Evolutionary conservation across 768 basidiomycete species (phyloP).

Genomic region (Leccinellum albellum): DNA sequence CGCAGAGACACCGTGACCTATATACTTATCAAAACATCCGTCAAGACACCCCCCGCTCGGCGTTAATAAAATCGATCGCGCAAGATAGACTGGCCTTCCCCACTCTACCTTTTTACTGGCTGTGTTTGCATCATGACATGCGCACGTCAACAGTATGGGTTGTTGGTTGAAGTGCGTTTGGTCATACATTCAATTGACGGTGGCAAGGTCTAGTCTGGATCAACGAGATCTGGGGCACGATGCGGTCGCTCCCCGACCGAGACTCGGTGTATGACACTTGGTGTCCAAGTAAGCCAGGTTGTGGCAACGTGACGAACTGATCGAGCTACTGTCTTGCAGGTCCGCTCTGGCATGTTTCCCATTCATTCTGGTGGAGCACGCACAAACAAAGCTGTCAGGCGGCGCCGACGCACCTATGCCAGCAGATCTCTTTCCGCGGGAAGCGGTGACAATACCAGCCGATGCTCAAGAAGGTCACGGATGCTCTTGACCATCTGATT

Average conservation of each 20-base stretch:
- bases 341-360: not conserved
- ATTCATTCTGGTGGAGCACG: not conserved
- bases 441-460: slow-evolving; percentile 1
- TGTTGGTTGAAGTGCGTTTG: not conserved
- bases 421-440: slow-evolving; percentile 1
- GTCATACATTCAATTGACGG: not conserved
- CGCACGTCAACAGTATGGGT: slow-evolving; percentile 6
- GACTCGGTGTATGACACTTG: not conserved
- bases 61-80: slow-evolving; percentile 11
- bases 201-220: not conserved
- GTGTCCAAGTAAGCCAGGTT: slow-evolving; percentile 3
- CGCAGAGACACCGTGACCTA: not conserved
- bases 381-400: not conserved
- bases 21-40: slow-evolving; percentile 2
- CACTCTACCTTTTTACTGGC: slow-evolving; percentile 1
- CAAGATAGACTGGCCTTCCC: slow-evolving; percentile 1
- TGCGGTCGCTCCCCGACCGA: not conserved
- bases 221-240: not conserved
- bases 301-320: not conserved
- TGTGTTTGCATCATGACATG: slow-evolving; percentile 3
- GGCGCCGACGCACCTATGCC: not conserved
- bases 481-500: slow-evolving; percentile 1
- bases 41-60: slow-evolving; percentile 1
- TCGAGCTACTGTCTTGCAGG: not conserved
- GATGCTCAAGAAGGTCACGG: not conserved